Evolutionary conservation across 495 filamentous ascomycete species (phyloP).

Genomic region (Penicillium cinerascens): DNA sequence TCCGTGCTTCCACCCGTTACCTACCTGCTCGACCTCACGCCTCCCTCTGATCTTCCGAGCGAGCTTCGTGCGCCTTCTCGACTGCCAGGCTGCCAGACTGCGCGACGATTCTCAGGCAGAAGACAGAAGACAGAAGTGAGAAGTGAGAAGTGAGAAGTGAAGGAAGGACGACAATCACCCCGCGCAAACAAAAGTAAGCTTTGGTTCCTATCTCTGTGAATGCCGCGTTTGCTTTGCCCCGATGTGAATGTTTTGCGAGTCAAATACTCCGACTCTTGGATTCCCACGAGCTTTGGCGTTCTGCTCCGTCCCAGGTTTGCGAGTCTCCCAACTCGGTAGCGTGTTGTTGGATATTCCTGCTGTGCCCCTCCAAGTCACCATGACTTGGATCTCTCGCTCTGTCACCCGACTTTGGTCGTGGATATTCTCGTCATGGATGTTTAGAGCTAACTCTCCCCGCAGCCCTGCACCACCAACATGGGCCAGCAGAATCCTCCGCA

Average conservation of each 20-base stretch:
- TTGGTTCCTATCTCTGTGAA: background rate
- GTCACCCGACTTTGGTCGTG: background rate
- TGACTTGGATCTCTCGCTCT: background rate
- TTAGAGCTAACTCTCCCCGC: conserved; percentile 4
- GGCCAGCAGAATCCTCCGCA: conserved; percentile 45
- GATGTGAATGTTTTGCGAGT: background rate
- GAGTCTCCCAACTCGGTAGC: background rate
- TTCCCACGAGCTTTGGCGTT: background rate
- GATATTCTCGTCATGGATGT: background rate
- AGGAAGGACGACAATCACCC: background rate
- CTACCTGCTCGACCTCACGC: background rate
- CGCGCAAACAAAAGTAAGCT: conserved; percentile 22
- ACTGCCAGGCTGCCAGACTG: background rate
- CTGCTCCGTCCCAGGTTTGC: background rate
- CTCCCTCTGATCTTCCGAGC: background rate
- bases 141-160: background rate
- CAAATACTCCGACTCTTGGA: background rate
- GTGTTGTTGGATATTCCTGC: background rate
- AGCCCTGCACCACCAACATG: conserved; percentile 29
- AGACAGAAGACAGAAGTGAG: too few relatives aligned
- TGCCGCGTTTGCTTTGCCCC: conserved; percentile 2
- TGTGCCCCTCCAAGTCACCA: background rate
- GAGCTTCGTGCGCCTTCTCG: background rate
- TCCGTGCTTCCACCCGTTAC: background rate
- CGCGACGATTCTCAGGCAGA: background rate